Evolutionary conservation across 2,329 filamentous ascomycete species (phyloP), one percentile per base, ranked within the genome.

Genomic region (Dothideomycetes sp.): DNA sequence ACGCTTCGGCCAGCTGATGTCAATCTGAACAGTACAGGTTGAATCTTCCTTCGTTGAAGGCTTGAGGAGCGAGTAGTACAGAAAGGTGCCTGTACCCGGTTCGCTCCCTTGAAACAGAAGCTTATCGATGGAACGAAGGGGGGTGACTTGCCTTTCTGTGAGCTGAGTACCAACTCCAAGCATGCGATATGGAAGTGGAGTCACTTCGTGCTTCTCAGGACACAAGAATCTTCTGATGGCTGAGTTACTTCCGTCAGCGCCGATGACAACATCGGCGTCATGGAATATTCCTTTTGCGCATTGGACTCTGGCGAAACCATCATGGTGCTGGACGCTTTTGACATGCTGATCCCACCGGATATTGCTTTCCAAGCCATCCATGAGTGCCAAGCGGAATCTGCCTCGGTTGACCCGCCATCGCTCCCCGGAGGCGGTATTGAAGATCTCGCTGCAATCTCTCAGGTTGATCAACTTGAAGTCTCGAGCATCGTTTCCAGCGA

Each of bases 171-270:
- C 19, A 14, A 36, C 34, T 14, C 34, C 34, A 27, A 36, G 34
- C 34, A 36, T 36, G 12, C 34, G 34, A 27, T 27, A 36, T 16
- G 34, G 34, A 3, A 36, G n/a, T 36, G 34, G 34, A 27, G 34
- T 36, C 19, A 36, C 34, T 27, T 7, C 34, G 19, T 36, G 34
- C 19, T 27, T 36, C n/a, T 36, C 19, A 36, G 34, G 34, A 24
- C 34, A 36, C 34, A 36, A 36, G n/a, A 36, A 36, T 36, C n/a
- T 29, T 36, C 34, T 36, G 34, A 36, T 36, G 19, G 34, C 34
- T 10, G 19, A 36, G 9, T 15, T 14, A 10, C 34, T 36, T 10
- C 34, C 34, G 19, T 36, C 19, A 29, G 34, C 34, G 19, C 34
- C 34, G 34, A 36, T 36, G 19, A 27, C 34, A 36, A 29, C n/a